Conservation (phyloP, 1,284 basidiomycete species). For the Leccinum griseonigrum region DNA sequence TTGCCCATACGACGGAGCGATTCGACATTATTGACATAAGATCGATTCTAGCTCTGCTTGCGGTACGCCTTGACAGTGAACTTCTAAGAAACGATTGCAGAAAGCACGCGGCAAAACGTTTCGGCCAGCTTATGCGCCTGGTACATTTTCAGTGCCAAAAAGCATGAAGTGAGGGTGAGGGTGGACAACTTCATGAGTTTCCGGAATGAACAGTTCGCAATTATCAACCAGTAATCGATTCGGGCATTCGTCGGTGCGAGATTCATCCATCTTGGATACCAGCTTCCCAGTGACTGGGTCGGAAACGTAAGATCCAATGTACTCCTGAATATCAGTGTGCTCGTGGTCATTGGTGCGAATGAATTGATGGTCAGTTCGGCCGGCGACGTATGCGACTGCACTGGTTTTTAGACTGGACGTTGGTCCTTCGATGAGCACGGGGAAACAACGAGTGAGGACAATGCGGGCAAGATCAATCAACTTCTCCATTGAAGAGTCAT, state of each 20-base stretch:
- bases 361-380: slow-evolving; percentile 91
- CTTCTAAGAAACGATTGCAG: slow-evolving; percentile 97
- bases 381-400: slow-evolving; percentile 94
- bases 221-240: slow-evolving; percentile 98
- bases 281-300: slow-evolving; percentile 91
- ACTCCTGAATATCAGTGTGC: slow-evolving; percentile 99
- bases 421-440: slow-evolving; percentile 96
- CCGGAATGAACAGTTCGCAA: slow-evolving; percentile 93
- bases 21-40: slow-evolving; percentile 83
- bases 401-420: slow-evolving; percentile 98
- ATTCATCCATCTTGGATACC: slow-evolving; percentile 95
- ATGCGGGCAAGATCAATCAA: slow-evolving; percentile 91
- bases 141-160: slow-evolving; percentile 98
- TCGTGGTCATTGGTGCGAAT: slow-evolving; percentile 99
- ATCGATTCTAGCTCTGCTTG: slow-evolving; percentile 93
- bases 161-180: slow-evolving; percentile 98
- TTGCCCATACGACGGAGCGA: slow-evolving; percentile 90
- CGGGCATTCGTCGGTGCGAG: slow-evolving; percentile 94
- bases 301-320: slow-evolving; percentile 95
- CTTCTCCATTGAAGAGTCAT: slow-evolving; percentile 95
- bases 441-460: slow-evolving; percentile 85
- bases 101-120: slow-evolving; percentile 96
- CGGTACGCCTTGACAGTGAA: slow-evolving; percentile 98
- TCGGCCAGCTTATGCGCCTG: slow-evolving; percentile 95
- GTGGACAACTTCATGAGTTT: slow-evolving; percentile 92